Evolutionary conservation across 2,329 filamentous ascomycete species (phyloP).

Genomic region (Trichoderma afroharzianum): DNA sequence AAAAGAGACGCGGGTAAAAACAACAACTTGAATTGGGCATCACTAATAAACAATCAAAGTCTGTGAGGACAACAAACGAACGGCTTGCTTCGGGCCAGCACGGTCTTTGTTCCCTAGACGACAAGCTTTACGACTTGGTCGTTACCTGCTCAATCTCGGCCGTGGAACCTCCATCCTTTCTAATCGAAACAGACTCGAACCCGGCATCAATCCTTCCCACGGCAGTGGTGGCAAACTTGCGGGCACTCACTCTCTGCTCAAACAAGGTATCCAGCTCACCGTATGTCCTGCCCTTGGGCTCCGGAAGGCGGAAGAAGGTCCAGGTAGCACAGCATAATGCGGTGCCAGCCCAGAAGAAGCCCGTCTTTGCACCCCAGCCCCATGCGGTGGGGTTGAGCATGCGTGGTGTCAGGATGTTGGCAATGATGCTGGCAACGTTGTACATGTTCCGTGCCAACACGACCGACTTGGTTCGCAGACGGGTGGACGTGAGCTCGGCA

Average conservation of each 20-base stretch:
- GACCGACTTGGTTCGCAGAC: constrained; percentile 45
- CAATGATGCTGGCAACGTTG: constrained; percentile 46
- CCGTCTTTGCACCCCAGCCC: constrained; percentile 47
- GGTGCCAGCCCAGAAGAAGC: constrained; percentile 43
- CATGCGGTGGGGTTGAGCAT: constrained; percentile 46
- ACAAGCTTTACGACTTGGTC: not conserved
- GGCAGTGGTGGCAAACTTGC: constrained; percentile 37
- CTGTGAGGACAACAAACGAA: not conserved
- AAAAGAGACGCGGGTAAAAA: not conserved
- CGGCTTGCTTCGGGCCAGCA: not conserved
- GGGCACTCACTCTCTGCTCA: constrained; percentile 40
- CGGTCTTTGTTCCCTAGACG: not conserved
- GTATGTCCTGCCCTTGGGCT: constrained; percentile 51
- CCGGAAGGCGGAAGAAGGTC: constrained; percentile 51
- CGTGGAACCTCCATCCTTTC: constrained; percentile 25
- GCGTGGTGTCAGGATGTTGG: constrained; percentile 44
- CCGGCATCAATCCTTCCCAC: constrained; percentile 28
- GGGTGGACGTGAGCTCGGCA: constrained; percentile 45
- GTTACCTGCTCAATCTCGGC: constrained; percentile 18
- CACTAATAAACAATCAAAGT: not conserved
- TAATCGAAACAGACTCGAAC: constrained; percentile 14
- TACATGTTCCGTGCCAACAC: constrained; percentile 45
- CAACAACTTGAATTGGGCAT: not conserved
- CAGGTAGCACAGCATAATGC: constrained; percentile 46
- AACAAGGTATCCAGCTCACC: constrained; percentile 56